Evolutionary conservation across 78 protist genomes (phyloP).

Genomic region (Planoprotostelium fungivorum): DNA sequence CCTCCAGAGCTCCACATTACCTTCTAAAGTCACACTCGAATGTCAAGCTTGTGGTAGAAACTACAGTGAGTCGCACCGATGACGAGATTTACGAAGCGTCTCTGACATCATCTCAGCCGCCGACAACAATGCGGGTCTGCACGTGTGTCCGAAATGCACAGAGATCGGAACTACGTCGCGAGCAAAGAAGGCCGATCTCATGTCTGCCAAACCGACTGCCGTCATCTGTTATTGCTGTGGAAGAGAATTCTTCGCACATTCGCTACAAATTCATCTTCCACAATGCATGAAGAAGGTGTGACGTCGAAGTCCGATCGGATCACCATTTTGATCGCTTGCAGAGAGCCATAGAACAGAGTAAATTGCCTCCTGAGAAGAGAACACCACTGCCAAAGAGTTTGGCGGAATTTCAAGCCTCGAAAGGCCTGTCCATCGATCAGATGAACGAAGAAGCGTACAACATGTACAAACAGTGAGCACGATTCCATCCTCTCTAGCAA

Average conservation of each 20-base stretch:
- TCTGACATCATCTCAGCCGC: not conserved
- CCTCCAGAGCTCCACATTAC: not conserved
- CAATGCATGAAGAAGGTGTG: not conserved
- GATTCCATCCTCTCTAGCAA: not conserved
- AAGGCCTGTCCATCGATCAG: not conserved
- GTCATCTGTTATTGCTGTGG: not conserved
- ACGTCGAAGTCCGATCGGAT: not conserved
- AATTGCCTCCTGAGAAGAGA: not conserved
- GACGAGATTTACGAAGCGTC: not conserved
- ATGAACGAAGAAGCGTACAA: not conserved
- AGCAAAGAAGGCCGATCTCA: not conserved
- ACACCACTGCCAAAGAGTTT: not conserved
- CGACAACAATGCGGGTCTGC: not conserved
- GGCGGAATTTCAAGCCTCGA: not conserved
- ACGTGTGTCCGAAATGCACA: not conserved
- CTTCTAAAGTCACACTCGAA: not conserved
- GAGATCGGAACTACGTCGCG: not conserved
- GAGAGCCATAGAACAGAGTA: not conserved
- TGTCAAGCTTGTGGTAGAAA: not conserved
- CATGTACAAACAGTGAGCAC: not conserved
- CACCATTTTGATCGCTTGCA: not conserved
- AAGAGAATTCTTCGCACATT: not conserved
- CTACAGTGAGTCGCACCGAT: not conserved
- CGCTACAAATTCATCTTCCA: not conserved
- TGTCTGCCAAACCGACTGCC: not conserved